phyloP scores from a whole-genome alignment of 345 rosid genomes.

The Gossypium bickii region DNA sequence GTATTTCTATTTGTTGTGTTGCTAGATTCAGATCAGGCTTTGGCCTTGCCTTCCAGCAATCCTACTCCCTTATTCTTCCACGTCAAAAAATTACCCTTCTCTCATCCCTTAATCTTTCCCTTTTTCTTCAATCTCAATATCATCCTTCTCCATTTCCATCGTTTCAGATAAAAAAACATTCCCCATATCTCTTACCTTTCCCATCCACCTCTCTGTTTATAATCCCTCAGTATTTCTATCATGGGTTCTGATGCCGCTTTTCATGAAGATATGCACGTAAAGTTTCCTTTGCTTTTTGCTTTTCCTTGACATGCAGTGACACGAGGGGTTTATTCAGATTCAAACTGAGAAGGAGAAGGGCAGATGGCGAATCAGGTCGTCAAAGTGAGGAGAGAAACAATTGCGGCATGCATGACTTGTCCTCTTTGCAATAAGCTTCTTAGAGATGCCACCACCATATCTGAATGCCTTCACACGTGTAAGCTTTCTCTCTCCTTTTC shows the following conservation, averaged over 20 bases:
- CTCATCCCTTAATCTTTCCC: neutral
- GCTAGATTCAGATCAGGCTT: neutral
- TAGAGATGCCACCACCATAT: constrained; percentile 82
- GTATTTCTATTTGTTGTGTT: neutral
- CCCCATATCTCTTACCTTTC: neutral
- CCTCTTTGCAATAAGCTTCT: constrained; percentile 75
- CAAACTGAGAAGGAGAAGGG: neutral
- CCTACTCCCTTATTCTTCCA: neutral
- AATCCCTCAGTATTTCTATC: neutral
- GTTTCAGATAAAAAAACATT: neutral
- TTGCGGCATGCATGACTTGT: constrained; percentile 73
- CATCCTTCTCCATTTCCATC: neutral
- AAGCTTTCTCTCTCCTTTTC: constrained; percentile 9
- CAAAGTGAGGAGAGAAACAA: constrained; percentile 61
- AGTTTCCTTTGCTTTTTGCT: no score
- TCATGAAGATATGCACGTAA: no score
- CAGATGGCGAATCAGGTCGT: constrained; percentile 54
- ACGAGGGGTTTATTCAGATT: no score
- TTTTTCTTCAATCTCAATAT: neutral
- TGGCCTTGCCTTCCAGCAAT: neutral
- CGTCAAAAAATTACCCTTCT: neutral
- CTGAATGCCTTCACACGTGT: constrained; percentile 97
- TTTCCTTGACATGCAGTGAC: no score
- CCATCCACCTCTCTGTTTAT: neutral
- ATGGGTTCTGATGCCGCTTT: no score